Conservation (phyloP, 257 asterid species). For the Voacanga thouarsii region DNA sequence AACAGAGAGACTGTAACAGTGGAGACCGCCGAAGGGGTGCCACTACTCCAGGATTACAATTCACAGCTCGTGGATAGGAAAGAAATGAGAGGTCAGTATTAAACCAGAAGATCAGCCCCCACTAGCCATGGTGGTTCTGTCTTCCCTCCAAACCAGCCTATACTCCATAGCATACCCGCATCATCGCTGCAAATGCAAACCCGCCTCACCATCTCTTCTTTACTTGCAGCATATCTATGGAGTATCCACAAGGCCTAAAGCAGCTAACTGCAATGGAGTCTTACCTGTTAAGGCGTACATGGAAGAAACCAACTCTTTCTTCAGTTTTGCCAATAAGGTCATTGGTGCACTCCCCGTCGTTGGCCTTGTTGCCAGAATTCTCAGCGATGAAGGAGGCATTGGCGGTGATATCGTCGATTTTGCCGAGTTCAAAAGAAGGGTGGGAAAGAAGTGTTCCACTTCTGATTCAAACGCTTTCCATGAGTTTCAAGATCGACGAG, state of each 20-base stretch:
- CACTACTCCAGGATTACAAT: neutral
- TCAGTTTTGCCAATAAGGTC: conserved; percentile 68
- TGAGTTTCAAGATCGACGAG: conserved; percentile 78
- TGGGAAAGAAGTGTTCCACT: conserved; percentile 84
- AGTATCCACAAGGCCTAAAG: conserved; percentile 30
- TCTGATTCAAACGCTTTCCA: conserved; percentile 80
- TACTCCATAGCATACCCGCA: conserved; percentile 27
- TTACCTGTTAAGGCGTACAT: conserved; percentile 57
- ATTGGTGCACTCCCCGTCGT: conserved; percentile 85
- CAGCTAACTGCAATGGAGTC: conserved; percentile 35
- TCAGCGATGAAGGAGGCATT: conserved; percentile 87
- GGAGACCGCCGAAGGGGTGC: neutral
- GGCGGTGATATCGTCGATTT: conserved; percentile 80
- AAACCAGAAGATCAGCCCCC: conserved; percentile 25
- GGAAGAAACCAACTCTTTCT: conserved; percentile 75
- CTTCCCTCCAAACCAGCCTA: conserved; percentile 61
- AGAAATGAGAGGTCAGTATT: conserved; percentile 53
- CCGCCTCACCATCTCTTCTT: conserved; percentile 46
- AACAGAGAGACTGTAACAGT: neutral
- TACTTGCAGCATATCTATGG: conserved; percentile 41
- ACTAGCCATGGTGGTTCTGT: conserved; percentile 56
- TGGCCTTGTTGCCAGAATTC: conserved; percentile 76
- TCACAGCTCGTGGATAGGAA: neutral
- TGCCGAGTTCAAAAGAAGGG: conserved; percentile 84
- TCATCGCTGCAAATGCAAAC: conserved; percentile 24